Conservation (phyloP, 2,329 filamentous ascomycete species). For the Bipolaris cookei region DNA sequence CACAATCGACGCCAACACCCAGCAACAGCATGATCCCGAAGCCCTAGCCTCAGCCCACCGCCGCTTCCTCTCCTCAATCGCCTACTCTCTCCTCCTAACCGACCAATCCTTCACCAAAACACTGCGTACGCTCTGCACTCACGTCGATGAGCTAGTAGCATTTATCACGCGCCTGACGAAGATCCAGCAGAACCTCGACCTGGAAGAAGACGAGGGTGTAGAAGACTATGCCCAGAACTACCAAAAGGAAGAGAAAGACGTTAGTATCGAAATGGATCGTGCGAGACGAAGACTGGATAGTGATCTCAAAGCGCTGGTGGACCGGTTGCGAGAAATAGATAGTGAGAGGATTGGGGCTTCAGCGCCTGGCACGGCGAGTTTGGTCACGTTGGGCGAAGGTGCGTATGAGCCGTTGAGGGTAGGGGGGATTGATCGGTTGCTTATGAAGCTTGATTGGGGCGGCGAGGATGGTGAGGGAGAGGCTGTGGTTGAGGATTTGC, state of each 20-base stretch:
- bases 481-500: slow-evolving; percentile 27
- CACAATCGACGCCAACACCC: not conserved
- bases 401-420: slow-evolving; percentile 74
- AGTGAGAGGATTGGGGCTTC: slow-evolving; percentile 51
- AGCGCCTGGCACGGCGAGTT: slow-evolving; percentile 18
- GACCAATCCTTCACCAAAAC: slow-evolving; percentile 67
- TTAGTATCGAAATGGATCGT: slow-evolving; percentile 67
- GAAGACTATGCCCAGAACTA: slow-evolving; percentile 62
- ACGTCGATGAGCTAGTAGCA: slow-evolving; percentile 82
- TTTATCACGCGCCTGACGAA: slow-evolving; percentile 76
- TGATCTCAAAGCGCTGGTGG: slow-evolving; percentile 68
- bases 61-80: slow-evolving; percentile 67
- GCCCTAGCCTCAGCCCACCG: slow-evolving; percentile 80
- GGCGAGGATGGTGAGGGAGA: slow-evolving; percentile 39
- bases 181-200: slow-evolving; percentile 78
- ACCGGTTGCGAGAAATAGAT: slow-evolving; percentile 67
- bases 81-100: slow-evolving; percentile 68
- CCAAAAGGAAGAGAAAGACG: slow-evolving; percentile 72
- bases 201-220: slow-evolving; percentile 82
- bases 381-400: slow-evolving; percentile 46
- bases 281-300: slow-evolving; percentile 69
- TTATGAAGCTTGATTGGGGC: slow-evolving; percentile 88
- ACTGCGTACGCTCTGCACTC: slow-evolving; percentile 70
- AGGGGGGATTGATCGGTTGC: slow-evolving; percentile 79
- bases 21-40: slow-evolving; percentile 75